phyloP scores from a whole-genome alignment of 768 basidiomycete genomes.

The Xanthoconium purpureum region DNA sequence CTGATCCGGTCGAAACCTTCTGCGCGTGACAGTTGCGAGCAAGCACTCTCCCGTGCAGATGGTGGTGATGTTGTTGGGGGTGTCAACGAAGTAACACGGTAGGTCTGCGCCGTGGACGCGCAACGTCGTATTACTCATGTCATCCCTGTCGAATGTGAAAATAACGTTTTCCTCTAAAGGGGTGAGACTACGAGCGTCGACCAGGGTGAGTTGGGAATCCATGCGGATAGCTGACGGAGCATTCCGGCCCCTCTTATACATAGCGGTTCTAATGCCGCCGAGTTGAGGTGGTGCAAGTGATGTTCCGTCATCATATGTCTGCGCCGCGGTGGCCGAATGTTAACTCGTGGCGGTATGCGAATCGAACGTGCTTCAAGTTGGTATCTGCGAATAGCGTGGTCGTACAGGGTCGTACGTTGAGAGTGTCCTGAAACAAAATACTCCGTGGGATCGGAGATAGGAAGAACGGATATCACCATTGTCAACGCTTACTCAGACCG shows the following conservation, averaged over 20 bases:
- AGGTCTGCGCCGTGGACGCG: neutral
- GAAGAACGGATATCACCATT: no score
- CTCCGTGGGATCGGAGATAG: no score
- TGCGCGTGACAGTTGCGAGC: constrained; percentile 17
- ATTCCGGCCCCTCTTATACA: neutral
- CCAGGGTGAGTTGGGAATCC: constrained; percentile 20
- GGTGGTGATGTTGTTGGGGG: constrained; percentile 1
- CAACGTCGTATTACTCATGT: constrained; percentile 12
- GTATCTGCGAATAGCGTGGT: no score
- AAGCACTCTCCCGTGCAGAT: neutral
- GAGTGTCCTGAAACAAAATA: no score
- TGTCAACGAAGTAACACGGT: constrained; percentile 13
- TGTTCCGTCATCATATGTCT: no score
- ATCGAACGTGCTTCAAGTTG: no score
- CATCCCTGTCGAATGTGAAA: constrained; percentile 13
- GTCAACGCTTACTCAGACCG: neutral
- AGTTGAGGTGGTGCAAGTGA: no score
- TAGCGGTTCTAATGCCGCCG: neutral
- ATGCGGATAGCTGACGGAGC: neutral
- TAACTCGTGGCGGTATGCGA: no score
- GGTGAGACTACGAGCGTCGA: neutral
- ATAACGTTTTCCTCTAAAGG: neutral
- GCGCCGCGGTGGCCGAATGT: no score
- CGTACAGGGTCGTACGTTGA: no score
- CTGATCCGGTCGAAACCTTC: constrained; percentile 5